Conservation (phyloP, 2,329 filamentous ascomycete genomes). For the Fusarium oligoseptatum region DNA sequence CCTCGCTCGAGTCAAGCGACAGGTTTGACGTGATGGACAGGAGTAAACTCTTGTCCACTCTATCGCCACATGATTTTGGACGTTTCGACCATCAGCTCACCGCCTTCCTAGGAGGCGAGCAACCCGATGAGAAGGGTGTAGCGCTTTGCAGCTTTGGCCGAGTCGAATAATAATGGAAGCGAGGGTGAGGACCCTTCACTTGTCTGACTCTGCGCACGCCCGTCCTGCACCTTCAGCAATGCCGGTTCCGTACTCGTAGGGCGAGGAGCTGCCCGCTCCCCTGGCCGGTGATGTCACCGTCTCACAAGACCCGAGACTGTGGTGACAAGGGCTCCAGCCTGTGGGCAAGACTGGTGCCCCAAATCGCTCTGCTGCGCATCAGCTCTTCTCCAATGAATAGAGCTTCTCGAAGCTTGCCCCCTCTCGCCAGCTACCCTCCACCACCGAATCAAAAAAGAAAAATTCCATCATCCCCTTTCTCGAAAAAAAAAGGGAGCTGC, state of each 20-base stretch:
- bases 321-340: constrained; percentile 36
- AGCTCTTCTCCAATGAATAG: constrained; percentile 12
- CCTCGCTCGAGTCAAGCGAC: constrained; percentile 12
- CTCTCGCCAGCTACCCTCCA: not conserved
- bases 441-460: not conserved
- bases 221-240: constrained; percentile 17
- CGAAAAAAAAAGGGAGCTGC: constrained; percentile 5
- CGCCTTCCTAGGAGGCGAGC: constrained; percentile 30
- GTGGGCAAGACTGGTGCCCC: not conserved
- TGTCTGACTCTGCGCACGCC: constrained; percentile 27
- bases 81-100: constrained; percentile 33
- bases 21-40: constrained; percentile 3
- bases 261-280: constrained; percentile 31
- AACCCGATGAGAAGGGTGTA: constrained; percentile 19
- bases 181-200: constrained; percentile 32
- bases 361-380: constrained; percentile 6
- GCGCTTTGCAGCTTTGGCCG: constrained; percentile 4
- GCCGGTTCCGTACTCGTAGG: constrained; percentile 22
- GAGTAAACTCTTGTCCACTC: constrained; percentile 19
- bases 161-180: constrained; percentile 35
- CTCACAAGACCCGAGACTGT: constrained; percentile 38
- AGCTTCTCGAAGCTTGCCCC: constrained; percentile 7
- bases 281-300: constrained; percentile 45
- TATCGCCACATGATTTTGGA: constrained; percentile 10
- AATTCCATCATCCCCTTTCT: not conserved